These are phyloP conservation scores for Heimioporus sp. DNA, from an alignment of 768 basidiomycete species.

Conservation along the genomic window DNA sequence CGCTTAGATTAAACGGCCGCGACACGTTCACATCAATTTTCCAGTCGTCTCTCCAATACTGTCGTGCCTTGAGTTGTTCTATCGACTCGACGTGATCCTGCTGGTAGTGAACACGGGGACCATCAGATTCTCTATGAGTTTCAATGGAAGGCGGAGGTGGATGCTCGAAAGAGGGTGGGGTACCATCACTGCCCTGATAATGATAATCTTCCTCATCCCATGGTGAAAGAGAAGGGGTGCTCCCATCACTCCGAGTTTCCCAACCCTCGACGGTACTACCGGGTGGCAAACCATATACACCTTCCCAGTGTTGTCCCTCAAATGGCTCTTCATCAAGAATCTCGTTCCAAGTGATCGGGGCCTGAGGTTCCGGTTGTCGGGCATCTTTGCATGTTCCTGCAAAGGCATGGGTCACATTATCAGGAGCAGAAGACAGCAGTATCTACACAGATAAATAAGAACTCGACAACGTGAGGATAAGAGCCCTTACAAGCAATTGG, in stretches of 20 bases:
- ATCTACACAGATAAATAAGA: slow-evolving; percentile 40
- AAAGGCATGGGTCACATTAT: slow-evolving; percentile 44
- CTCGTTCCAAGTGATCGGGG: slow-evolving; percentile 67
- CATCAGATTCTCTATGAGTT: not conserved
- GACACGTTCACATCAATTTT: slow-evolving; percentile 41
- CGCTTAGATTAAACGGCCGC: slow-evolving; percentile 57
- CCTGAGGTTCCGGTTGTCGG: slow-evolving; percentile 23
- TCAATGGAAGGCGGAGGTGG: slow-evolving; percentile 5
- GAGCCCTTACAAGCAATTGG: slow-evolving; percentile 59
- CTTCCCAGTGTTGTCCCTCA: slow-evolving; percentile 85
- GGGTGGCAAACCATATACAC: slow-evolving; percentile 55
- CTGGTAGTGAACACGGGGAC: slow-evolving; percentile 1
- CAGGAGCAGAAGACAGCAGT: slow-evolving; percentile 53
- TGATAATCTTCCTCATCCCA: slow-evolving; percentile 50
- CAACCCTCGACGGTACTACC: slow-evolving; percentile 44
- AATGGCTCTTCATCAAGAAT: slow-evolving; percentile 82
- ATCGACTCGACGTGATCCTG: slow-evolving; percentile 45
- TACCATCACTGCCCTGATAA: slow-evolving; percentile 19
- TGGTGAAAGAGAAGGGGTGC: slow-evolving; percentile 67
- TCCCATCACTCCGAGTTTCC: slow-evolving; percentile 50
- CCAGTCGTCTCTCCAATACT: slow-evolving; percentile 79
- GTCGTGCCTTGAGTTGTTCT: slow-evolving; percentile 59
- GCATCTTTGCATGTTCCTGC: slow-evolving; percentile 54
- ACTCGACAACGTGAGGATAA: not conserved
- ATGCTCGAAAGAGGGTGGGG: slow-evolving; percentile 11